Evolutionary conservation across 371 early-diverging fungal genomes (phyloP).

Genomic region (Capillidium rhysosporum): DNA sequence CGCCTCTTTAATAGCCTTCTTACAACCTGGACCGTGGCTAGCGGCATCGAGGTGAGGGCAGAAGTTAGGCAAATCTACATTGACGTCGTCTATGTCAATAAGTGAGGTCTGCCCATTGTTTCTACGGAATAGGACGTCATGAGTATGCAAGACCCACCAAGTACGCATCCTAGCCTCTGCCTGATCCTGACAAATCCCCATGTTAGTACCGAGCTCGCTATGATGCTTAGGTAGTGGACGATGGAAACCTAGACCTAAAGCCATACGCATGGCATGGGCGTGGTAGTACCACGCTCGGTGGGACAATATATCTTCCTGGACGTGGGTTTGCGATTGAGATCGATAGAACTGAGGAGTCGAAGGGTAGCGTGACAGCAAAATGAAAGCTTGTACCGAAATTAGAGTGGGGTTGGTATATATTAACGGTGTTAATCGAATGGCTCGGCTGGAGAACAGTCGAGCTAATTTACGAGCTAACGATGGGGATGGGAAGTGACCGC

Average conservation of each 20-base stretch:
- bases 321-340: too few species aligned
- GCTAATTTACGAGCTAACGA: background rate
- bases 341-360: background rate
- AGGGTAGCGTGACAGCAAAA: background rate
- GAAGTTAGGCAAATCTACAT: background rate
- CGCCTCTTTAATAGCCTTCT: background rate
- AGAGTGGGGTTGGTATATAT: background rate
- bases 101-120: background rate
- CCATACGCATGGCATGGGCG: background rate
- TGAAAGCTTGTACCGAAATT: background rate
- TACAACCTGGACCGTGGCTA: background rate
- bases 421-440: background rate
- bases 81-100: background rate
- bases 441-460: background rate
- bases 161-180: background rate
- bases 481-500: background rate
- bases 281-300: conserved; percentile 1
- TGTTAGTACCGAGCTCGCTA: background rate
- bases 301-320: background rate
- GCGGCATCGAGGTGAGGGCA: background rate
- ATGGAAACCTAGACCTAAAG: background rate
- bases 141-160: background rate
- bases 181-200: background rate
- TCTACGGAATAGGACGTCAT: conserved; percentile 1
- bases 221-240: background rate